Evolutionary conservation across 345 rosid species (phyloP).

Genomic region (Reutealis trisperma): DNA sequence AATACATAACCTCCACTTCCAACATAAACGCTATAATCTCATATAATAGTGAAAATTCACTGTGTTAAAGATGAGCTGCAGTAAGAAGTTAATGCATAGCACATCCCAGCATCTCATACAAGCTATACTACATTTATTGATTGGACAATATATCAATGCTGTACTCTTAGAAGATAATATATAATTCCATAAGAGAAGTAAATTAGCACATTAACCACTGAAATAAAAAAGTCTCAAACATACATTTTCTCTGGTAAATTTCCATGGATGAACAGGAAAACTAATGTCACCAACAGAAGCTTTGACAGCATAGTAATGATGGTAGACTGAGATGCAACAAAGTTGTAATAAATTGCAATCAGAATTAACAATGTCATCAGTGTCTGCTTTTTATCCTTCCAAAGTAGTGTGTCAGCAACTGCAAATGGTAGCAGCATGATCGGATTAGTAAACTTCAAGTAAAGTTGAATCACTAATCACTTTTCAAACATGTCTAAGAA

Average conservation of each 20-base stretch:
- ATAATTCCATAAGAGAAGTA: background rate
- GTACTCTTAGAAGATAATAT: background rate
- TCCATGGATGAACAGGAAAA: slow-evolving; percentile 80
- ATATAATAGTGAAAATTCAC: too few species aligned
- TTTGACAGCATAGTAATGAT: slow-evolving; percentile 61
- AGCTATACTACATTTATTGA: background rate
- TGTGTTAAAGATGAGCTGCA: too few species aligned
- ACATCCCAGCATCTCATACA: background rate
- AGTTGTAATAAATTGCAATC: slow-evolving; percentile 64
- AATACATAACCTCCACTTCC: too few species aligned
- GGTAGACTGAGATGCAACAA: slow-evolving; percentile 62
- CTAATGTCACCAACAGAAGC: slow-evolving; percentile 53
- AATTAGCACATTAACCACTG: slow-evolving; percentile 7
- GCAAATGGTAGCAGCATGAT: slow-evolving; percentile 33
- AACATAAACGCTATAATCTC: too few species aligned
- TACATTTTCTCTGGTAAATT: slow-evolving; percentile 80
- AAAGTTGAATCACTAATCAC: background rate
- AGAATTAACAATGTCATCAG: slow-evolving; percentile 50
- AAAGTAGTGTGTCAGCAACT: slow-evolving; percentile 88
- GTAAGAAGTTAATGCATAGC: slow-evolving; percentile 5
- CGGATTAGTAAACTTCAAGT: slow-evolving; percentile 13
- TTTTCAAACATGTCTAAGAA: background rate
- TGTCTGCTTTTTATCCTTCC: slow-evolving; percentile 77
- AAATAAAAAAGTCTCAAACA: slow-evolving; percentile 28
- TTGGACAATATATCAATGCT: background rate